Base-by-base conservation (phyloP, 1,284 basidiomycete species). In the Ceratobasidium sp. region DNA sequence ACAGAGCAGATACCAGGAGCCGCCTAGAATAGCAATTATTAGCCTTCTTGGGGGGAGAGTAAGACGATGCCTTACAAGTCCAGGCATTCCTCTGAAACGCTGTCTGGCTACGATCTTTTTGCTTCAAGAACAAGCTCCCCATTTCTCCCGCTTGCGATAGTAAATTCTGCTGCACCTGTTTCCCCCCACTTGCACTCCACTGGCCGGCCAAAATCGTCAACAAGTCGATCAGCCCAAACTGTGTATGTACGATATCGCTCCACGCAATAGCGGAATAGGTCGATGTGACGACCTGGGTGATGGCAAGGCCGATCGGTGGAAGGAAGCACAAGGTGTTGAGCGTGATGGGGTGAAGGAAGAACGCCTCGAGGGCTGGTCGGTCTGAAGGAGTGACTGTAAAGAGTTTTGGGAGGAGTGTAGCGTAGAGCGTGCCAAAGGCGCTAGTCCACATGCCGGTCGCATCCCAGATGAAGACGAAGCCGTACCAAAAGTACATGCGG, bases 401-500 rank as follows among this genome's bases (percentile, higher is more conserved):
- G 24, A 71, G 54, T 43, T 61, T 59, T 9, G 68, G 68, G 11
- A 71, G 54, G 7, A 71, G 68, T 41, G 68, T 71, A 1, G 68
- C 68, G 43, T 71, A 71, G 13, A 71, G 56, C 24, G 68, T 71
- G 16, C 68, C 68, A 22, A 71, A 71, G 2, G 68, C 68, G 68
- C 68, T 71, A 27, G 56, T 59, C 68, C 68, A 71, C 68, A 71
- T 71, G 22, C 68, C 68, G n/a, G 43, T 49, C 1, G 56, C 68
- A 41, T 71, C 68, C 68, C 68, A 71, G 43, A 71, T 71, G 56
- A 71, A 71, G 19, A 71, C 56, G 22, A 71, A 71, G 56, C 68
- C 68, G 34, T 71, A 71, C 68, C 68, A 71, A 31, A 71, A 71
- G 56, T 71, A 71, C 68, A 71, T 71, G 27, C 68, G 68, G 41